phyloP scores from a whole-genome alignment of 2,329 filamentous ascomycete genomes.

The Mycogone perniciosa region DNA sequence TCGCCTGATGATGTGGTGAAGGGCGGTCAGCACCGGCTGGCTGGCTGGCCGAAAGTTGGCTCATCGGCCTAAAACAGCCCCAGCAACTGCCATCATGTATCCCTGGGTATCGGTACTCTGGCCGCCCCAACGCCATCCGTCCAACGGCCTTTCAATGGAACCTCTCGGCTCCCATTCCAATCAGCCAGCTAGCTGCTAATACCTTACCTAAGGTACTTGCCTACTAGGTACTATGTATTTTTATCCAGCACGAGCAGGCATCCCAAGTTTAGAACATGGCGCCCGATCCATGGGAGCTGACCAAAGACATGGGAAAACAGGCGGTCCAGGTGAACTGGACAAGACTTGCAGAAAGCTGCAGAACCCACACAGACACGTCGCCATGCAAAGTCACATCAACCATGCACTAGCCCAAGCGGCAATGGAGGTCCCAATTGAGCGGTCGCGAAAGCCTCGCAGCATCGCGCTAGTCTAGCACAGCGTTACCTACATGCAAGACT shows the following conservation, averaged over 20 bases:
- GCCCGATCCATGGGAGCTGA: too few relatives aligned
- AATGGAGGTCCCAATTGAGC: slow-evolving; percentile 16
- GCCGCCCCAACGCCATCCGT: background rate
- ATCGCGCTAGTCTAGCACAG: slow-evolving; percentile 7
- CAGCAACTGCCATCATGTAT: too few relatives aligned
- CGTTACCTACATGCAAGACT: slow-evolving; percentile 10
- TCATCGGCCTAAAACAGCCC: background rate
- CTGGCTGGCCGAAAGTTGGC: background rate
- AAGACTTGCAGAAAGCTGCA: slow-evolving; percentile 6
- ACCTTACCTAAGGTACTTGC: too few relatives aligned
- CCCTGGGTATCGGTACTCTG: background rate
- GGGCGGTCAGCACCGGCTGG: slow-evolving; percentile 13
- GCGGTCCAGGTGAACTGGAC: slow-evolving; percentile 1
- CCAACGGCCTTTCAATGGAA: too few relatives aligned
- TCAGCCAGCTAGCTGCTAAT: too few relatives aligned
- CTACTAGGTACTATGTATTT: too few relatives aligned
- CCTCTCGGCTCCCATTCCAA: too few relatives aligned
- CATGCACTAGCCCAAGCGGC: slow-evolving; percentile 13
- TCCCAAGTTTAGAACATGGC: too few relatives aligned
- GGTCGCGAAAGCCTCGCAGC: slow-evolving; percentile 12
- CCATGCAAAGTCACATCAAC: slow-evolving; percentile 11
- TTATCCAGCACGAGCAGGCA: too few relatives aligned
- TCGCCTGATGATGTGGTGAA: slow-evolving; percentile 9
- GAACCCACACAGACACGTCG: slow-evolving; percentile 14
- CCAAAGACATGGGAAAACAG: background rate